Base-by-base conservation (phyloP, 306 rosid genomes). In the Nissolia schottii region DNA sequence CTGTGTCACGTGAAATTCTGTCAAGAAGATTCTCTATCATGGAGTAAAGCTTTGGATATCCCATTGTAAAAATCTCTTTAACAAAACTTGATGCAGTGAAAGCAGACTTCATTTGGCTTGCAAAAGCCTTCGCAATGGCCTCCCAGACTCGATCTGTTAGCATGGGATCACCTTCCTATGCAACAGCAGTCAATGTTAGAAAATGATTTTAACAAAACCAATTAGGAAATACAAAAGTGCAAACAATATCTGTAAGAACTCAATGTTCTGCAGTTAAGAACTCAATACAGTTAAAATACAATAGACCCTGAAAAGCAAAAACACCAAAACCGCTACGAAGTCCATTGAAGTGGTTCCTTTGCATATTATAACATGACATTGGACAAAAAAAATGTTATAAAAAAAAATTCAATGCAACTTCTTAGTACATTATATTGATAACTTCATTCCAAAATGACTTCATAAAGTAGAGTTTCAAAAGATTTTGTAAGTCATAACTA, bases 71-170 rank as follows among this genome's bases (percentile, higher is more conserved):
- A 60, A 85, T 90, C 77, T 94, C 99, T 84, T 91, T 94, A 32
- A 94, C 97, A 75, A 94, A 94, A 86, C 96, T 94, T 76, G 99
- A 94, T 75, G 97, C 99, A 23, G 97, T 86, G 79, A 94, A 94
- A 84, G 90, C 87, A 48, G 99, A 94, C 85, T 94, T 94, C 96
- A 91, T 94, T 79, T 94, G 99, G 81, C 84, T 89, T 25, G 96
- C 85, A 75, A 94, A 94, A 75, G 96, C 95, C 86, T 91, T 94
- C 62, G 88, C 89, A 76, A 94, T 84, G 77, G 97, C 96, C 78
- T 91, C 97, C 99, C 99, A 91, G 25, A 94, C 89, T 56, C 99
- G 81, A 72, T 86, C 92, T 5, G 96, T 91, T 80, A 89, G 82
- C 96, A 88, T 85, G 74, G 83, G 76, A 79, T 94, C 99, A 67